Conservation (phyloP, 1,139 yeast genomes). For the Suhomyces taliae region DNA sequence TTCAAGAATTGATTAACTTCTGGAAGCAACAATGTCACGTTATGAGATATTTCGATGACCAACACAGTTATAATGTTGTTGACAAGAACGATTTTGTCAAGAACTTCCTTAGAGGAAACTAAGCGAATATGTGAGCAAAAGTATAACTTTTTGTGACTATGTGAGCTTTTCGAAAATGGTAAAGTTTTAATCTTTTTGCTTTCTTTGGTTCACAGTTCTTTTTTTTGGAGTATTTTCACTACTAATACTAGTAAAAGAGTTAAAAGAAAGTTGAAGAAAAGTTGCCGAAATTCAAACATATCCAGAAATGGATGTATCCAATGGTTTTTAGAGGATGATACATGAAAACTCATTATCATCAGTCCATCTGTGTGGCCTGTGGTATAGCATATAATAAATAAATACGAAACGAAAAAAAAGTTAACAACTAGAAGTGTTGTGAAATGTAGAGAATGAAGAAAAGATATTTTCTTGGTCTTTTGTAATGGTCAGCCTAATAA, state of each 20-base stretch:
- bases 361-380: neutral
- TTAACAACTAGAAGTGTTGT: too few species aligned
- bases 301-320: neutral
- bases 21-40: constrained; percentile 93
- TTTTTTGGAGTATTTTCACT: too few species aligned
- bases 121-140: neutral
- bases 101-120: constrained; percentile 57
- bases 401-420: neutral
- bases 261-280: too few species aligned
- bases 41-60: constrained; percentile 75
- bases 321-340: neutral
- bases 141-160: too few species aligned
- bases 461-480: too few species aligned
- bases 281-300: neutral
- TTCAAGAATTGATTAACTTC: constrained; percentile 82
- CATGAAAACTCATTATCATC: too few species aligned
- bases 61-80: constrained; percentile 49
- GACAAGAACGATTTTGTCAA: constrained; percentile 60
- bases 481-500: too few species aligned
- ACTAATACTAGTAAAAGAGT: too few species aligned
- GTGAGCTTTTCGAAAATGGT: too few species aligned
- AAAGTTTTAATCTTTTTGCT: too few species aligned
- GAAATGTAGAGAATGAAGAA: neutral
- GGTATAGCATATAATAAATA: neutral
- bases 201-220: too few species aligned